A percentile compares a stretch with the other conserved stretches of the same genome.
These are phyloP conservation scores for Daldinia vernicosa DNA, from an alignment of 495 filamentous ascomycete genomes.

Conservation along the genomic window DNA sequence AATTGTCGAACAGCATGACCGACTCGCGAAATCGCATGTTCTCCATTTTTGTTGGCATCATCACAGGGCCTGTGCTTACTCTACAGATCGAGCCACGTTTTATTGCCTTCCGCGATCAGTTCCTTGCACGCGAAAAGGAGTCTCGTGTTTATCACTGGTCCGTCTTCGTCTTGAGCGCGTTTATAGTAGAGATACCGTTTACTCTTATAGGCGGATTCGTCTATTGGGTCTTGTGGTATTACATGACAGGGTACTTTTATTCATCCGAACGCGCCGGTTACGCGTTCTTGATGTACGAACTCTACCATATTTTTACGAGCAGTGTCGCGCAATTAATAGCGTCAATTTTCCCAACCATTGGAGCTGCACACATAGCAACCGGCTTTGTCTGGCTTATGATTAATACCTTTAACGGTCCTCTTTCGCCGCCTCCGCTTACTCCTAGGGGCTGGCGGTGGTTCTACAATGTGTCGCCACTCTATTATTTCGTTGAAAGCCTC, in stretches of 20 bases:
- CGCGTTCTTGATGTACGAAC: constrained; percentile 46
- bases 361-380: constrained; percentile 64
- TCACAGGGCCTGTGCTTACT: constrained; percentile 68
- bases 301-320: constrained; percentile 58
- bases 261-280: constrained; percentile 60
- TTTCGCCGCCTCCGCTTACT: constrained; percentile 62
- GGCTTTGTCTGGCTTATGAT: constrained; percentile 61
- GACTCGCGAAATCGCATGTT: constrained; percentile 74
- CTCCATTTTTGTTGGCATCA: constrained; percentile 76
- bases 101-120: constrained; percentile 70
- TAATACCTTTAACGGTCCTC: constrained; percentile 64
- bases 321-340: constrained; percentile 64
- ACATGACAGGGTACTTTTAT: constrained; percentile 64
- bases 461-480: constrained; percentile 78
- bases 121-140: constrained; percentile 73
- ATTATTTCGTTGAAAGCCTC: constrained; percentile 70
- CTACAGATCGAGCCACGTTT: constrained; percentile 77
- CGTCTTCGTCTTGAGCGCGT: constrained; percentile 72
- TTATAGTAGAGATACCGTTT: constrained; percentile 79
- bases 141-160: constrained; percentile 78
- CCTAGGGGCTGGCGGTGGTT: constrained; percentile 68
- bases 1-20: constrained; percentile 63
- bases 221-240: constrained; percentile 80
- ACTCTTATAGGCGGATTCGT: constrained; percentile 68
- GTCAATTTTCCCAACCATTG: constrained; percentile 62